These are phyloP conservation scores for Aspergillus sp. DNA, from an alignment of 2,329 filamentous ascomycete species.

Conservation along the genomic window DNA sequence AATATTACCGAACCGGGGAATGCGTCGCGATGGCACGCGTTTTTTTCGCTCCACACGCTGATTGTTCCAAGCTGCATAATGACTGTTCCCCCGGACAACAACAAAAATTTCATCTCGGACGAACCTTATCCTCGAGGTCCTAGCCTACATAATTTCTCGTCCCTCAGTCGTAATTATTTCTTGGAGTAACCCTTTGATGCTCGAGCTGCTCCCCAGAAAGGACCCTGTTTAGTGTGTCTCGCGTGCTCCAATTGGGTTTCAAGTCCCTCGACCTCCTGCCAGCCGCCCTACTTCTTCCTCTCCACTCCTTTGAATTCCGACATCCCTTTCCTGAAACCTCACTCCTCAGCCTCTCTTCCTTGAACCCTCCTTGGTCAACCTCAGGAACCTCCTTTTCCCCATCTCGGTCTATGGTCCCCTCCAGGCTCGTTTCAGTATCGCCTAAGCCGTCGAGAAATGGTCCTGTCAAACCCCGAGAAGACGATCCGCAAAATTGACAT, in stretches of 20 bases:
- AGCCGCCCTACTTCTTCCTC: conserved; percentile 13
- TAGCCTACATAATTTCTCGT: not conserved
- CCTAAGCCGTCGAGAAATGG: conserved; percentile 29
- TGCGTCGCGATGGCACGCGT: conserved; percentile 14
- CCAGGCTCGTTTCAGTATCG: conserved; percentile 16
- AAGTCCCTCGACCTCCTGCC: conserved; percentile 13
- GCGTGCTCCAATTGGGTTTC: conserved; percentile 17
- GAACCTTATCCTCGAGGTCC: not conserved
- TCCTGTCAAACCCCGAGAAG: conserved; percentile 35
- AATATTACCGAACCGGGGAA: conserved; percentile 7
- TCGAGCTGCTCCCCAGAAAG: conserved; percentile 7
- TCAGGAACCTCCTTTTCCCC: not conserved
- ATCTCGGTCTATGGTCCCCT: conserved; percentile 12
- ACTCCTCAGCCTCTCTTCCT: not conserved
- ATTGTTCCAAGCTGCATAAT: not conserved
- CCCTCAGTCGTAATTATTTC: not conserved
- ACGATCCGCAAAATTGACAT: conserved; percentile 44
- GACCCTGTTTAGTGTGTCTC: conserved; percentile 3
- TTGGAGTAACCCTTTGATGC: not conserved
- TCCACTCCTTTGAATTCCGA: not conserved
- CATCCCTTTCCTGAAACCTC: not conserved
- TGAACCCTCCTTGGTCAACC: not conserved
- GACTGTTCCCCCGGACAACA: conserved; percentile 11
- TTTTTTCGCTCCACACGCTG: conserved; percentile 5
- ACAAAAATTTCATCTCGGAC: conserved; percentile 4